Evolutionary conservation across 228 moss, liverwort and hornwort genomes (phyloP).

Genomic region (Sphagnum magellanicum): DNA sequence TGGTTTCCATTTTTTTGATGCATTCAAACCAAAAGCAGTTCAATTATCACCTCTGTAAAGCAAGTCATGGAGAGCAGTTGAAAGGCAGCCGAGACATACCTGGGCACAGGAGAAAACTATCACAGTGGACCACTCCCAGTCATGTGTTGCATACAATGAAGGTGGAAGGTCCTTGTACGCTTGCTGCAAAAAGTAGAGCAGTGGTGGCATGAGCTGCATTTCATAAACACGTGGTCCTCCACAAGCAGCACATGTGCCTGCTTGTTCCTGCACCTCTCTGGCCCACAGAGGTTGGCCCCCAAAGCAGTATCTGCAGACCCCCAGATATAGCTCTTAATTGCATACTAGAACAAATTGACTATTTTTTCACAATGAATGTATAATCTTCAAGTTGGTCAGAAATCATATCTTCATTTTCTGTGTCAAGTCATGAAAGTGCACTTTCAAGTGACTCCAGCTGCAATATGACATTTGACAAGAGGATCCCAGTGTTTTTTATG

Average conservation of each 20-base stretch:
- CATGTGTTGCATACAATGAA: constrained; percentile 47
- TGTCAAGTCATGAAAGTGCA: neutral
- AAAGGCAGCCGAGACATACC: constrained; percentile 13
- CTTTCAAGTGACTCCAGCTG: neutral
- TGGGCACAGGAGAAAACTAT: constrained; percentile 83
- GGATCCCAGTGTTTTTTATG: too few species aligned
- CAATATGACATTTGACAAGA: too few species aligned
- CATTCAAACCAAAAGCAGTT: too few species aligned
- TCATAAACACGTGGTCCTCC: constrained; percentile 90
- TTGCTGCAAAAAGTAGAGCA: constrained; percentile 87
- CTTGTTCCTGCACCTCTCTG: constrained; percentile 50
- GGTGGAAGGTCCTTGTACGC: constrained; percentile 61
- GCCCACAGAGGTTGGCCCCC: constrained; percentile 76
- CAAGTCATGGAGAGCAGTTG: too few species aligned
- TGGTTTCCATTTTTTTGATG: too few species aligned
- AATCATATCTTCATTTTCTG: neutral
- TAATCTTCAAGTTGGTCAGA: neutral
- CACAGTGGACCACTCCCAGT: constrained; percentile 90
- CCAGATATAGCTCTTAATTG: neutral
- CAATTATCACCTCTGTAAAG: too few species aligned
- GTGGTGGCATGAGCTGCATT: constrained; percentile 96
- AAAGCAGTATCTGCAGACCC: constrained; percentile 67
- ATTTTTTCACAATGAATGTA: neutral
- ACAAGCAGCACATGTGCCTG: constrained; percentile 61
- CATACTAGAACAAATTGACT: neutral